Conservation (phyloP, 1,284 basidiomycete species). For the Phellopilus nigrolimitatus region DNA sequence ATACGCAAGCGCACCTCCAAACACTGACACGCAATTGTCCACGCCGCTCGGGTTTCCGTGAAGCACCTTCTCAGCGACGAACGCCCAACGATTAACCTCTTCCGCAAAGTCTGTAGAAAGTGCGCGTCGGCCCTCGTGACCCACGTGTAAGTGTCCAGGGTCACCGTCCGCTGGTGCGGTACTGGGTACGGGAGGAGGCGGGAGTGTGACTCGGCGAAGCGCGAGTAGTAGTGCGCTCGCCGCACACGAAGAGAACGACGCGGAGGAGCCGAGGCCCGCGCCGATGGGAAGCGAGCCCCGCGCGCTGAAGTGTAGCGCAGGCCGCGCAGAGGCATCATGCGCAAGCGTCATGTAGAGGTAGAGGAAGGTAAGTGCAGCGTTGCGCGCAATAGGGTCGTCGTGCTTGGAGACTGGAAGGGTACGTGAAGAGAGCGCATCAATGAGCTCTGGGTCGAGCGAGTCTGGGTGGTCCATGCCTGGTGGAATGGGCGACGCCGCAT, state of each 20-base stretch:
- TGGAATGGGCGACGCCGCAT: slow-evolving; percentile 51
- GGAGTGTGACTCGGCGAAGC: slow-evolving; percentile 53
- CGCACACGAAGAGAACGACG: slow-evolving; percentile 88
- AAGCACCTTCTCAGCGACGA: slow-evolving; percentile 92
- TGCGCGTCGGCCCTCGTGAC: slow-evolving; percentile 60
- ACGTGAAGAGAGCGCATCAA: slow-evolving; percentile 59
- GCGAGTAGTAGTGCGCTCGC: slow-evolving; percentile 80
- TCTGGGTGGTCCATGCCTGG: slow-evolving; percentile 57
- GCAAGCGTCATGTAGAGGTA: slow-evolving; percentile 90
- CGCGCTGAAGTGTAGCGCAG: slow-evolving; percentile 73
- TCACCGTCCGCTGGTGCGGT: slow-evolving; percentile 33
- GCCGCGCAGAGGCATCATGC: slow-evolving; percentile 43
- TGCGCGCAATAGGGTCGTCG: slow-evolving; percentile 49
- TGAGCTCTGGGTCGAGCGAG: slow-evolving; percentile 62
- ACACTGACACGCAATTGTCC: slow-evolving; percentile 93
- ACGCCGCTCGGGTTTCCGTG: slow-evolving; percentile 98
- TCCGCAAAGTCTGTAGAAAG: slow-evolving; percentile 60
- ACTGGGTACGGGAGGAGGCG: slow-evolving; percentile 42
- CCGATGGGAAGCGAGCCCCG: slow-evolving; percentile 96
- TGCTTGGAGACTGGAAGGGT: slow-evolving; percentile 43
- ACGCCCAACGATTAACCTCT: slow-evolving; percentile 90
- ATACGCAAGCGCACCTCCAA: slow-evolving; percentile 92
- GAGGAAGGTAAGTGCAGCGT: slow-evolving; percentile 81
- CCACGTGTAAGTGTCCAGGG: slow-evolving; percentile 53
- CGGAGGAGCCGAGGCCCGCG: slow-evolving; percentile 97